phyloP scores from a whole-genome alignment of 371 early-diverging fungal genomes.

The Rhizopus delemar region DNA sequence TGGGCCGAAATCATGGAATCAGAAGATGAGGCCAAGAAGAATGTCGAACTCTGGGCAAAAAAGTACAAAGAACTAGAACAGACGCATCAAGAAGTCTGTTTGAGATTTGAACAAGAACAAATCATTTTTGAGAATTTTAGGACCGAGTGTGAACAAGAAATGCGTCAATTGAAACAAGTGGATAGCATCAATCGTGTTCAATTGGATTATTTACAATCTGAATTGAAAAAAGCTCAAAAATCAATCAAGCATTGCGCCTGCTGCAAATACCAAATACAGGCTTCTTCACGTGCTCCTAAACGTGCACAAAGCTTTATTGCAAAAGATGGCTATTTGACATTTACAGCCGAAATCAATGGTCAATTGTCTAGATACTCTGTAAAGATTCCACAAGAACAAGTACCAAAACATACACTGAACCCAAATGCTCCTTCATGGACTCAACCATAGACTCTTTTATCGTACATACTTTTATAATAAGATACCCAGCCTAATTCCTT shows the following conservation, averaged over 20 bases:
- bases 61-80: conserved; percentile 23
- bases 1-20: conserved; percentile 33
- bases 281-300: neutral
- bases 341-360: conserved; percentile 47
- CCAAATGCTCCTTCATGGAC: conserved; percentile 24
- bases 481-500: neutral
- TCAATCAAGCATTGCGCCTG: neutral
- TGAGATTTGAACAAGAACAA: neutral
- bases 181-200: conserved; percentile 31
- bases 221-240: conserved; percentile 15
- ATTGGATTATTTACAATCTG: conserved; percentile 30
- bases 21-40: conserved; percentile 29
- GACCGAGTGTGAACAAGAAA: conserved; percentile 23
- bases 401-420: conserved; percentile 10
- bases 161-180: conserved; percentile 30
- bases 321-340: conserved; percentile 40
- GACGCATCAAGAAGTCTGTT: conserved; percentile 2
- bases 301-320: conserved; percentile 23
- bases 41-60: conserved; percentile 19
- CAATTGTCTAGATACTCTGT: conserved; percentile 37
- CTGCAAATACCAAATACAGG: neutral
- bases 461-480: neutral
- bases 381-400: conserved; percentile 28
- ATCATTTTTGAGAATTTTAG: neutral
- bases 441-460: neutral